phyloP scores from a whole-genome alignment of 75 land plant genomes.

The Sequoia sempervirens region DNA sequence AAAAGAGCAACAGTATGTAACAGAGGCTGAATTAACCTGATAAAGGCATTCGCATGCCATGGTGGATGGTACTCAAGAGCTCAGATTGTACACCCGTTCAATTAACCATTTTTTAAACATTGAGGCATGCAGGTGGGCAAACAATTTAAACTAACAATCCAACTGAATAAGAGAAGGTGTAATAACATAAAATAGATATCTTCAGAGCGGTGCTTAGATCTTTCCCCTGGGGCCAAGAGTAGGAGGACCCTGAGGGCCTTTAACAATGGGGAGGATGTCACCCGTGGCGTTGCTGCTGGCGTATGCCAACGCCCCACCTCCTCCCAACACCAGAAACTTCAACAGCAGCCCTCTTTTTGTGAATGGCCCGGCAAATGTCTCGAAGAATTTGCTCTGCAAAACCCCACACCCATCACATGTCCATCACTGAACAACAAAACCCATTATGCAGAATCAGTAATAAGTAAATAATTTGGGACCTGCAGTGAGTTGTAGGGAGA shows the following conservation, averaged over 20 bases:
- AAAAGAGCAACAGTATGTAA: too few species aligned
- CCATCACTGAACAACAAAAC: neutral
- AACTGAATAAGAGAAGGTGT: too few species aligned
- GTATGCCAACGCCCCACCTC: conserved; percentile 62
- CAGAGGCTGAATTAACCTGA: too few species aligned
- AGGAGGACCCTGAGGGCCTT: conserved; percentile 75
- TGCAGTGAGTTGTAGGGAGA: conserved; percentile 92
- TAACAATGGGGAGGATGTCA: conserved; percentile 86
- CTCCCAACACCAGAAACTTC: conserved; percentile 82
- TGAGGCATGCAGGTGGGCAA: too few species aligned
- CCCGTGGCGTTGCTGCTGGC: conserved; percentile 58
- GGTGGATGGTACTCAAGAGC: too few species aligned
- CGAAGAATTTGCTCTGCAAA: conserved; percentile 94
- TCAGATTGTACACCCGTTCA: too few species aligned
- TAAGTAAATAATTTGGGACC: conserved; percentile 23
- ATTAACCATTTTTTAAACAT: too few species aligned
- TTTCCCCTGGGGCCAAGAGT: conserved; percentile 82
- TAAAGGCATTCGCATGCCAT: too few species aligned
- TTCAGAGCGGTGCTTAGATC: conserved; percentile 33
- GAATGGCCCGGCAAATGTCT: conserved; percentile 92
- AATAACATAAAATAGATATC: too few species aligned
- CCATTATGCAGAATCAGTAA: neutral
- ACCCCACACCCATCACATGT: conserved; percentile 1
- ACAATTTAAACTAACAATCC: too few species aligned
- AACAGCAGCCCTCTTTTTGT: conserved; percentile 95